Base-by-base conservation (phyloP, 2,329 filamentous ascomycete genomes). In the Ophiocordyceps camponoti-floridani region DNA sequence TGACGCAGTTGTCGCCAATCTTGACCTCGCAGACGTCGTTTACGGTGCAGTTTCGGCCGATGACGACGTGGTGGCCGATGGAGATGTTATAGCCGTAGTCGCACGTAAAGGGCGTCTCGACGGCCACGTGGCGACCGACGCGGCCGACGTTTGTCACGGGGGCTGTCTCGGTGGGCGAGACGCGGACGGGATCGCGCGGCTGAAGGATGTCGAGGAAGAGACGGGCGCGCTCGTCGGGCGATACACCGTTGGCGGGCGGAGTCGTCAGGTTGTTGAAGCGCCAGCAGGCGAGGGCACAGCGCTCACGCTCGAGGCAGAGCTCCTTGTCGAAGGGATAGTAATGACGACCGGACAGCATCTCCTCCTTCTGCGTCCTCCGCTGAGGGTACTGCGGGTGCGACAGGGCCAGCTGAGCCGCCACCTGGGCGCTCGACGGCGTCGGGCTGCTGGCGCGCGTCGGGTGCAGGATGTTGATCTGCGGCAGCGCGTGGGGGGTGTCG, bases 61-160 rank as follows among this genome's bases (percentile, higher is more conserved):
- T 83, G 45, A 80, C 75, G 3, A 93, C 85, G 50, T 91, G 80
- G 52, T 88, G 81, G 12, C 84, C 88, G 51, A 98, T 83, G 42
- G 75, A 74, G 53, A 96, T 82, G 59, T 98, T 96, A 65, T 94
- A 96, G 1, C 91, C 91, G 56, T 95, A 95, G 55, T 95, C 87
- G 58, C 89, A 95, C 42, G 73, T 79, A 60, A 98, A 96, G 0
- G 89, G 89, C 3, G 84, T 78, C 55, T 94, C 86, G 26, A 98
- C 82, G 40, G 80, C 70, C 5, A 84, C 81, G 45, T 81, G 77
- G 14, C 79, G 73, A n/a, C 85, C 85, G 5, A 91, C 73, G 23
- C 69, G 73, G 46, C 75, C 84, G 45, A 66, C 57, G 52, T 73
- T 69, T 38, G 68, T 69, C 45, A 73, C 59, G 10, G 71, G 63